phyloP scores from a whole-genome alignment of 352 stramenopile genomes.

The Phytophthora megakarya region DNA sequence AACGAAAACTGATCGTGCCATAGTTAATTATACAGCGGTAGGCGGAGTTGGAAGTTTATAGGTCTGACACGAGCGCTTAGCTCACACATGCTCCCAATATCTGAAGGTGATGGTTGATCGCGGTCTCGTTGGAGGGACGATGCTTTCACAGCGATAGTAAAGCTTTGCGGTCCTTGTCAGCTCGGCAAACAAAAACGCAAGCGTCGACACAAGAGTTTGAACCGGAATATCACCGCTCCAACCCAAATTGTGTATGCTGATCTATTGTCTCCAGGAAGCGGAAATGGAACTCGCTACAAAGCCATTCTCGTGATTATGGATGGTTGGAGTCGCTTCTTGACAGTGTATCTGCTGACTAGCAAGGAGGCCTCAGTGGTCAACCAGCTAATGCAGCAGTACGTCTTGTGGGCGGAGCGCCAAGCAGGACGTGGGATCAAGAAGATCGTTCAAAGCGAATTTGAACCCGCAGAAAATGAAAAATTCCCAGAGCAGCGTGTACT shows the following conservation, averaged over 20 bases:
- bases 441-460: conserved; percentile 5
- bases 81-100: background rate
- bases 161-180: background rate
- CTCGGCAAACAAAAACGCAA: background rate
- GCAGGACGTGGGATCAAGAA: conserved; percentile 8
- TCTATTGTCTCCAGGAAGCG: background rate
- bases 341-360: background rate
- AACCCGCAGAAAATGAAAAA: background rate
- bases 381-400: conserved; percentile 11
- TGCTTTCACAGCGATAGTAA: background rate
- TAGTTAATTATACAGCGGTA: background rate
- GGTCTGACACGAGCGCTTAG: background rate
- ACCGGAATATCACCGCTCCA: background rate
- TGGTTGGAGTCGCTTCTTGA: conserved; percentile 11
- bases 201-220: background rate
- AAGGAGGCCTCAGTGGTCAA: conserved; percentile 2
- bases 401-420: conserved; percentile 12
- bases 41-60: background rate
- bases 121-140: background rate
- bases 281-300: conserved; percentile 1
- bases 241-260: conserved; percentile 12
- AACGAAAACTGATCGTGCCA: background rate
- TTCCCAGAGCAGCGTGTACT: conserved; percentile 4
- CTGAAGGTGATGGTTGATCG: background rate
- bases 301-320: conserved; percentile 10